Evolutionary conservation across 2,329 filamentous ascomycete species (phyloP).

Genomic region (Colletotrichum sojae): DNA sequence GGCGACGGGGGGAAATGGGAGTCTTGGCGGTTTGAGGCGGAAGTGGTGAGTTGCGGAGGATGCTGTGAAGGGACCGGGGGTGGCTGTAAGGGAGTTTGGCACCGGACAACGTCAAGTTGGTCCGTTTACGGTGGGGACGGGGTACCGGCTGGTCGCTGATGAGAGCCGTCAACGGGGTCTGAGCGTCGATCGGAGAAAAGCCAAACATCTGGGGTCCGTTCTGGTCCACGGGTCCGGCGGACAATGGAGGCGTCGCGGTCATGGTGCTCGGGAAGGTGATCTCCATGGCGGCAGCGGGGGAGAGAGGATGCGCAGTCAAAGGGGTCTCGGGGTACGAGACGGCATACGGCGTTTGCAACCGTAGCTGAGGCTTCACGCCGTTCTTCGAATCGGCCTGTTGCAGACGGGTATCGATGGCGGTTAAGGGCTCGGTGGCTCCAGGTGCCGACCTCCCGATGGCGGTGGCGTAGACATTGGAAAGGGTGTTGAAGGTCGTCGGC

Average conservation of each 20-base stretch:
- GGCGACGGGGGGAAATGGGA: conserved; percentile 66
- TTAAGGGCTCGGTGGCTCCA: conserved; percentile 61
- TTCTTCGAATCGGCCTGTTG: conserved; percentile 54
- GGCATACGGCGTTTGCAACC: conserved; percentile 60
- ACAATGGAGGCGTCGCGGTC: conserved; percentile 72
- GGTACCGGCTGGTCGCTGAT: conserved; percentile 43
- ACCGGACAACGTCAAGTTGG: conserved; percentile 48
- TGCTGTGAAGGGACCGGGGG: conserved; percentile 72
- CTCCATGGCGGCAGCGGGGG: conserved; percentile 61
- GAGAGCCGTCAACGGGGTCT: conserved; percentile 35
- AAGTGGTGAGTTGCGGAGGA: conserved; percentile 76
- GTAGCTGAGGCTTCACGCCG: conserved; percentile 45
- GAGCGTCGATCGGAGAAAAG: conserved; percentile 57
- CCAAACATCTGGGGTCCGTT: conserved; percentile 59
- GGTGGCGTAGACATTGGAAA: conserved; percentile 75
- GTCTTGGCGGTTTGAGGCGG: conserved; percentile 66
- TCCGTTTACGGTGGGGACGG: conserved; percentile 55
- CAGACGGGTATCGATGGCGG: conserved; percentile 62
- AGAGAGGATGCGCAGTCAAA: conserved; percentile 64
- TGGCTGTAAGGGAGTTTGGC: conserved; percentile 69
- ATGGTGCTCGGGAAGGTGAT: conserved; percentile 68
- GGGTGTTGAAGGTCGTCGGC: conserved; percentile 75
- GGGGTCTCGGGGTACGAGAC: conserved; percentile 68
- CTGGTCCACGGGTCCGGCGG: conserved; percentile 66
- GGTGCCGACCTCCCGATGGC: conserved; percentile 73